phyloP scores from a whole-genome alignment of 202 grass and related monocot genomes.

The Setaria viridis region DNA sequence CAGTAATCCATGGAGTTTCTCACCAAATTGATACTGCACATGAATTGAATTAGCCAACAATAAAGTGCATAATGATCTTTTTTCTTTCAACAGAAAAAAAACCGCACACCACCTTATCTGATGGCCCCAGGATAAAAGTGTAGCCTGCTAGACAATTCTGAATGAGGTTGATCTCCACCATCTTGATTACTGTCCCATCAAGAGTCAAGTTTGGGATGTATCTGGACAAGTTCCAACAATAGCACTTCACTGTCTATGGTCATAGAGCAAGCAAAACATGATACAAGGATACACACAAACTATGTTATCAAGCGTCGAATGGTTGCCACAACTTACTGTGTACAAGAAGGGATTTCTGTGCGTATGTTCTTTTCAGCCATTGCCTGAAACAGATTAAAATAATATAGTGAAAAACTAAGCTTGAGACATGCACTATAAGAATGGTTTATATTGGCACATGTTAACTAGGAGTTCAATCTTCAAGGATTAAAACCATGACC shows the following conservation, averaged over 20 bases:
- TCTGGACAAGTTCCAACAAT: conserved; percentile 55
- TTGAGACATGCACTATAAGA: conserved; percentile 10
- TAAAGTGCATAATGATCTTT: conserved; percentile 21
- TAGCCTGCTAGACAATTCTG: conserved; percentile 71
- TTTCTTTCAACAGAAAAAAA: conserved; percentile 37
- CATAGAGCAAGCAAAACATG: conserved; percentile 21
- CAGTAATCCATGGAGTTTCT: conserved; percentile 70
- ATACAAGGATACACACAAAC: conserved; percentile 29
- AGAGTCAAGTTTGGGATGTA: conserved; percentile 75
- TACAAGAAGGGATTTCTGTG: conserved; percentile 77
- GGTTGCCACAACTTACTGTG: conserved; percentile 64
- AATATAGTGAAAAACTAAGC: conserved; percentile 26
- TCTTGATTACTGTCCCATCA: conserved; percentile 73
- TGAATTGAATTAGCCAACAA: conserved; percentile 38
- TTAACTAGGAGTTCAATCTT: conserved; percentile 13
- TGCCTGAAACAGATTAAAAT: conserved; percentile 55
- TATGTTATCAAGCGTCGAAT: conserved; percentile 27
- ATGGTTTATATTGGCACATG: conserved; percentile 14
- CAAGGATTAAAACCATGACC: conserved; percentile 27
- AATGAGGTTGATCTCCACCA: conserved; percentile 62
- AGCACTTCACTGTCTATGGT: conserved; percentile 34
- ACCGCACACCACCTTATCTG: conserved; percentile 64
- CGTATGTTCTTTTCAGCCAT: conserved; percentile 71
- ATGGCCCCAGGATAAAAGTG: conserved; percentile 78
- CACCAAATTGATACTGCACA: conserved; percentile 90